phyloP scores from a whole-genome alignment of 768 basidiomycete species.

The Paxillus involutus region DNA sequence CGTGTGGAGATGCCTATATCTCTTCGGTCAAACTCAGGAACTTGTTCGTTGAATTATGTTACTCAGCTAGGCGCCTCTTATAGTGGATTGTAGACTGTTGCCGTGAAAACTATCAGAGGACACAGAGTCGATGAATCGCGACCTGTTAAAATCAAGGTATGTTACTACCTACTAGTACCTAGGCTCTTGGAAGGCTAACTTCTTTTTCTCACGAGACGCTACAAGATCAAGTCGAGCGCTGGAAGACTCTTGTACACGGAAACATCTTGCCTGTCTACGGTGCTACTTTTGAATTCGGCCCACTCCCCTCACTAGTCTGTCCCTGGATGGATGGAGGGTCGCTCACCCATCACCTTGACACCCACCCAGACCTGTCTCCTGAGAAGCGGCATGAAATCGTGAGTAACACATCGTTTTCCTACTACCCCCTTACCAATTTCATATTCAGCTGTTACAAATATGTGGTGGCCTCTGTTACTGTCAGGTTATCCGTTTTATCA shows the following conservation, averaged over 20 bases:
- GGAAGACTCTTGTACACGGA: slow-evolving; percentile 28
- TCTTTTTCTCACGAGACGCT: slow-evolving; percentile 7
- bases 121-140: background rate
- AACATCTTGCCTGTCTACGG: slow-evolving; percentile 30
- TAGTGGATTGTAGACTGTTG: background rate
- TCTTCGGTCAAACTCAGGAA: background rate
- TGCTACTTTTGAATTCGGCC: slow-evolving; percentile 28
- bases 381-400: slow-evolving; percentile 14
- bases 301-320: slow-evolving; percentile 32
- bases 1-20: slow-evolving; percentile 5
- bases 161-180: background rate
- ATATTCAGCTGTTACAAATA: slow-evolving; percentile 2
- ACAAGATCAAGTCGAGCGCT: slow-evolving; percentile 18
- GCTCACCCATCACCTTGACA: slow-evolving; percentile 22
- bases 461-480: slow-evolving; percentile 21
- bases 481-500: slow-evolving; percentile 13
- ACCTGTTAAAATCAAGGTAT: background rate
- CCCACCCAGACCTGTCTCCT: slow-evolving; percentile 4
- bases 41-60: background rate
- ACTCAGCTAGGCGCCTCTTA: background rate
- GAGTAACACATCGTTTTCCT: background rate
- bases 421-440: background rate
- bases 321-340: slow-evolving; percentile 34
- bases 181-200: background rate
- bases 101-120: slow-evolving; percentile 6